Evolutionary conservation across 257 asterid genomes (phyloP).

Genomic region (Ehretia macrophylla): DNA sequence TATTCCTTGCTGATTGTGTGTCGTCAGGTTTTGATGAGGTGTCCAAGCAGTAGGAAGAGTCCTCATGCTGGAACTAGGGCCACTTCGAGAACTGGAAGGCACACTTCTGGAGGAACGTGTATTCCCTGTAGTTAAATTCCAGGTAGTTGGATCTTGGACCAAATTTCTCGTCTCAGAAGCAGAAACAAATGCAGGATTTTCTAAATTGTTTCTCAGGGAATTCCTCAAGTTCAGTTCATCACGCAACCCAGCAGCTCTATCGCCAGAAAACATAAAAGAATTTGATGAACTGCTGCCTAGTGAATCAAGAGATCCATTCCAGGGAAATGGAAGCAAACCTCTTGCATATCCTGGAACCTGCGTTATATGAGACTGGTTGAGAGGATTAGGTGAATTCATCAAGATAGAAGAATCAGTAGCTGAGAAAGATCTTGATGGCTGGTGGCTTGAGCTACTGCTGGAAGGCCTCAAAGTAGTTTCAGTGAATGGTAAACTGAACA

Average conservation of each 20-base stretch:
- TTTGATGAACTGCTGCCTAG: slow-evolving; percentile 44
- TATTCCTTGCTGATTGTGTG: slow-evolving; percentile 39
- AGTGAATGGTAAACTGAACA: slow-evolving; percentile 32
- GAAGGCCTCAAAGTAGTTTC: slow-evolving; percentile 39
- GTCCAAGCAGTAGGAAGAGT: slow-evolving; percentile 42
- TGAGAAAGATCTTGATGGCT: slow-evolving; percentile 25
- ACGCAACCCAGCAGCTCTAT: slow-evolving; percentile 33
- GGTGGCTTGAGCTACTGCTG: slow-evolving; percentile 26
- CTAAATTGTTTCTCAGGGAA: slow-evolving; percentile 41
- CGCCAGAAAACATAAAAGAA: slow-evolving; percentile 38
- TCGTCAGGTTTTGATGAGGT: slow-evolving; percentile 44
- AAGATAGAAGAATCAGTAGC: slow-evolving; percentile 32
- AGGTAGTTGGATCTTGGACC: slow-evolving; percentile 50
- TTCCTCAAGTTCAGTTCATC: slow-evolving; percentile 43
- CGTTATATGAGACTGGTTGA: slow-evolving; percentile 37
- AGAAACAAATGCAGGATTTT: slow-evolving; percentile 39
- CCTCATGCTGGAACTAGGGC: slow-evolving; percentile 32
- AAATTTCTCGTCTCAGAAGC: slow-evolving; percentile 47
- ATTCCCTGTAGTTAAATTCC: slow-evolving; percentile 57
- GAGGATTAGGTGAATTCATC: slow-evolving; percentile 24
- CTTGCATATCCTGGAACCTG: slow-evolving; percentile 40
- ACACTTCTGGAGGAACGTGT: slow-evolving; percentile 42
- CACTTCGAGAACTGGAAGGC: slow-evolving; percentile 40
- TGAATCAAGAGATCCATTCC: slow-evolving; percentile 45
- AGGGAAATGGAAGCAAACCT: slow-evolving; percentile 38